Conservation (phyloP, 108 stramenopile genomes). For the Cyclotella distinguenda region DNA sequence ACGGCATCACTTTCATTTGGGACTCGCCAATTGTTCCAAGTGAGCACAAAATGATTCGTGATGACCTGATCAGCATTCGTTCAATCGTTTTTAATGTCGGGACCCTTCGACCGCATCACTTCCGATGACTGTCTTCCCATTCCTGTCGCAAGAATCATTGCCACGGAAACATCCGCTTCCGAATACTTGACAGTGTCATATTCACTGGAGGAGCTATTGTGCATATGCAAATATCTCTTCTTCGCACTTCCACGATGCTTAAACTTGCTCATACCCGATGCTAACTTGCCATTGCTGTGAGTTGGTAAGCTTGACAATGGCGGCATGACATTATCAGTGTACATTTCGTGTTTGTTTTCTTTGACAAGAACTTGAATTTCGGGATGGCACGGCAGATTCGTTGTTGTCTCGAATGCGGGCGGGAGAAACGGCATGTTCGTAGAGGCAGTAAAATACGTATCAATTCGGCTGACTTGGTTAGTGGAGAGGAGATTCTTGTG, state of each 20-base stretch:
- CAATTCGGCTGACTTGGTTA: background rate
- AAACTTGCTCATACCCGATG: background rate
- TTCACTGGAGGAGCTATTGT: conserved; percentile 3
- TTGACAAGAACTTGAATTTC: background rate
- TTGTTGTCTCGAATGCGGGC: background rate
- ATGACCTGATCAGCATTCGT: too few relatives aligned
- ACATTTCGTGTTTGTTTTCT: background rate
- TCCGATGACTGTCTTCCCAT: conserved; percentile 33
- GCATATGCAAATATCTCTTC: conserved; percentile 23
- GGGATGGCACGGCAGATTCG: background rate
- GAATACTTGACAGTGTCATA: conserved; percentile 7
- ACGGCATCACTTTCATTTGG: too few relatives aligned
- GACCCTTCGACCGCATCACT: too few relatives aligned
- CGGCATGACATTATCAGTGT: background rate
- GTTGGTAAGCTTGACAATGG: background rate
- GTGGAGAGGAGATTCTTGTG: too few relatives aligned
- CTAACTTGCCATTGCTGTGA: background rate
- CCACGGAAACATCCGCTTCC: conserved; percentile 41
- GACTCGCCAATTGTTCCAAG: too few relatives aligned
- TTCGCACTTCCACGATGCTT: conserved; percentile 14
- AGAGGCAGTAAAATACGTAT: background rate
- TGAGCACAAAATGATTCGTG: too few relatives aligned
- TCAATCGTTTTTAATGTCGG: too few relatives aligned
- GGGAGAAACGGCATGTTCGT: conserved; percentile 1
- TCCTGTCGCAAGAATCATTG: conserved; percentile 47